Base-by-base conservation (phyloP, 768 basidiomycete genomes). In the Termitomyces sp. region DNA sequence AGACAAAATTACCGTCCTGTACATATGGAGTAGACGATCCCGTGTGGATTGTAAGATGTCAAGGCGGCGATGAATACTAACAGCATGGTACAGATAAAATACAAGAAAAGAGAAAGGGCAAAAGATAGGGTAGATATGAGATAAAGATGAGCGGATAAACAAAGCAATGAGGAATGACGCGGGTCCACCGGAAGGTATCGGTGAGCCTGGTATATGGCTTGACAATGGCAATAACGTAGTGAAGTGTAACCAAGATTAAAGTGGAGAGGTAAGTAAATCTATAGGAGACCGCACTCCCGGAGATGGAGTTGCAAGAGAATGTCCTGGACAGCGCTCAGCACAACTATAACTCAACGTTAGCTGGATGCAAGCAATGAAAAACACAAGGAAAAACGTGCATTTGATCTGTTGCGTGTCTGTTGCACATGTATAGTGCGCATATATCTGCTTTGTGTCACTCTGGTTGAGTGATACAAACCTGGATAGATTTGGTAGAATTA, bases 351-450 rank as follows among this genome's bases (percentile, higher is more conserved):
- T 2, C 3, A 3, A 14, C 24, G 20, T 43, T 20, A 43, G 24
- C 12, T 13, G 9, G n/a, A 26, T 10, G 4, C 20, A 39, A n/a
- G 16, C 24, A 10, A 50, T 3, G 34, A 32, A 31, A 22, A 5
- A 16, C 26, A 22, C 32, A 1, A 66, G 14, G 26, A n/a, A 36
- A 37, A 0, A 66, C 85, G 49, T 70, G 92, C 90, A 93, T 73
- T 90, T 92, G 69, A 93, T 92, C 75, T 93, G 92, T 65, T 92
- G 88, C 13, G 93, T 95, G 71, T 96, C 94, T 16, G 92, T 94
- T 32, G 92, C 91, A 72, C 92, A 94, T 6, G 93, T 95, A 74
- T 93, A 95, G 67, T 95, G 93, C 22, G 88, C 89, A 62, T 92
- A 92, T 63, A 94, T 92, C 73, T 90, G 89, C 75, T 92, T 94